Percentiles rank a stretch among this genome's conserved stretches.
Conservation (phyloP, 257 asterid species). For the Przewalskia tangutica region DNA sequence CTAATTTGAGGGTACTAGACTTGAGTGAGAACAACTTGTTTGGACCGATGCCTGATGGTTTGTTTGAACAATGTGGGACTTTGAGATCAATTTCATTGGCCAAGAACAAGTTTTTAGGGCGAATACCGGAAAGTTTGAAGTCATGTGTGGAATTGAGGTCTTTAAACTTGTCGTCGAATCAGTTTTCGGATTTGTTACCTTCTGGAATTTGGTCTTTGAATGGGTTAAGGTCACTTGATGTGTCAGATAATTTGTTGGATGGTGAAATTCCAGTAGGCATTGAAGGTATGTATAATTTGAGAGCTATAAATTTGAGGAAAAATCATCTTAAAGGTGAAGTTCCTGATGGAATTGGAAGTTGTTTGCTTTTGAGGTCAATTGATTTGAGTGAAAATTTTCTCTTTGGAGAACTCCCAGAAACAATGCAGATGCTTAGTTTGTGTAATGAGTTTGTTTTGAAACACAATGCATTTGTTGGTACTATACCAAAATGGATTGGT, state of each 20-base stretch:
- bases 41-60: constrained; percentile 51
- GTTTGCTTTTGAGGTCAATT: constrained; percentile 48
- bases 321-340: constrained; percentile 50
- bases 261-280: constrained; percentile 58
- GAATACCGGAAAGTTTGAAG: constrained; percentile 62
- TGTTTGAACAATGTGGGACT: constrained; percentile 77
- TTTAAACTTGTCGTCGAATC: constrained; percentile 65
- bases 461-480: constrained; percentile 40
- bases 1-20: constrained; percentile 57
- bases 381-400: constrained; percentile 58
- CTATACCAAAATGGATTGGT: constrained; percentile 69
- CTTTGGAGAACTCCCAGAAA: constrained; percentile 54
- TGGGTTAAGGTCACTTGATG: constrained; percentile 64
- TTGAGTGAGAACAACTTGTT: constrained; percentile 66
- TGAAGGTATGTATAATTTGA: constrained; percentile 45
- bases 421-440: constrained; percentile 60
- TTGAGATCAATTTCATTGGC: constrained; percentile 69
- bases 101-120: constrained; percentile 55
- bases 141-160: constrained; percentile 57
- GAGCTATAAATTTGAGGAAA: constrained; percentile 44
- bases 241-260: constrained; percentile 64
- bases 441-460: constrained; percentile 39
- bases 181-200: constrained; percentile 62
- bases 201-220: constrained; percentile 56
- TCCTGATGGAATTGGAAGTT: constrained; percentile 64